Conservation (phyloP, 306 rosid species). For the Purshia tridentata region DNA sequence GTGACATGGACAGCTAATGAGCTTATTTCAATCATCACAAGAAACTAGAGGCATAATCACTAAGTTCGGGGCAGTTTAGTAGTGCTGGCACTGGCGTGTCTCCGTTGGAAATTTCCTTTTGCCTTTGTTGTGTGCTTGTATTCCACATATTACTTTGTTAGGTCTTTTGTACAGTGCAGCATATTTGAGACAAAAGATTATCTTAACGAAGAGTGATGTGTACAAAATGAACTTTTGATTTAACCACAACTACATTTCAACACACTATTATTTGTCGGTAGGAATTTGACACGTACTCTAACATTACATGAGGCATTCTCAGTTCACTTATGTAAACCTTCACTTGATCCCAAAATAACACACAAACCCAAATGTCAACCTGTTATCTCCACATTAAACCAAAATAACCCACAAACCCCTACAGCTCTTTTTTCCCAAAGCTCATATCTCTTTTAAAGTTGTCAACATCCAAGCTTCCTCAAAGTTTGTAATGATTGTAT, state of each 20-base stretch:
- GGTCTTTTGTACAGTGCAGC: slow-evolving; percentile 1
- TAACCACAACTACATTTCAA: background rate
- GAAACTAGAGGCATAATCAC: background rate
- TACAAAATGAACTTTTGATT: background rate
- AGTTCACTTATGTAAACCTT: background rate
- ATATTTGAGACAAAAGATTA: background rate
- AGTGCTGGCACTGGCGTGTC: slow-evolving; percentile 3
- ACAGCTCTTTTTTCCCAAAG: too few relatives aligned
- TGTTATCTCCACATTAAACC: background rate
- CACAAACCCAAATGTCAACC: background rate
- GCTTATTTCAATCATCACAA: slow-evolving; percentile 46
- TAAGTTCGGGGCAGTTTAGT: slow-evolving; percentile 3
- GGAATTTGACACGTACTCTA: too few relatives aligned
- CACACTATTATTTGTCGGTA: too few relatives aligned
- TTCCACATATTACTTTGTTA: background rate
- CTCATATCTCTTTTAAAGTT: too few relatives aligned
- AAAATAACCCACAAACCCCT: too few relatives aligned
- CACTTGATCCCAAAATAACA: background rate
- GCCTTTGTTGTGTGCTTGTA: background rate
- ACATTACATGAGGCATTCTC: background rate
- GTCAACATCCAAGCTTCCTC: slow-evolving; percentile 8
- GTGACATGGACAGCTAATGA: slow-evolving; percentile 87
- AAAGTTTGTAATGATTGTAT: background rate
- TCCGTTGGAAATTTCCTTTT: background rate
- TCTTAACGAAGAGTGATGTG: background rate